phyloP scores from a whole-genome alignment of 176 grass and related monocot genomes.

The Avena atlantica region DNA sequence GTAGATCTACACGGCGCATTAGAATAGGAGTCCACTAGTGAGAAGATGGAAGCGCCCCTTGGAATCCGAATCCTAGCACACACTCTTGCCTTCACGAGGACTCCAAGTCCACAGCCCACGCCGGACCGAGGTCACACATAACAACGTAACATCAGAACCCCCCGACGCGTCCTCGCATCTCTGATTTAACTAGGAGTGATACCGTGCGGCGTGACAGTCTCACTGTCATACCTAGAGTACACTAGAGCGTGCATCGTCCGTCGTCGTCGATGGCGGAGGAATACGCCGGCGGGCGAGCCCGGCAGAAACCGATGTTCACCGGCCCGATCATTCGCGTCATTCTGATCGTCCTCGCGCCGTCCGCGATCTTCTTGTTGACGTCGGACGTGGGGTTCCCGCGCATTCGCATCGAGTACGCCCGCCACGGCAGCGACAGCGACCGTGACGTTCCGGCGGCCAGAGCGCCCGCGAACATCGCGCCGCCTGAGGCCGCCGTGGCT shows the following conservation, averaged over 20 bases:
- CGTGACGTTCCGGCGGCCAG: not conserved
- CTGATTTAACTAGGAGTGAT: not conserved
- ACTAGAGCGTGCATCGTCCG: not conserved
- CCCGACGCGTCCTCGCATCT: not conserved
- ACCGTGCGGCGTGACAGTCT: not conserved
- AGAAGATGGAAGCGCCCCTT: not conserved
- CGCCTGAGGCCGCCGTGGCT: not conserved
- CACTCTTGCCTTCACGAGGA: not conserved
- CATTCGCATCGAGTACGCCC: constrained; percentile 48
- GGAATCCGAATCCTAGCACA: not conserved
- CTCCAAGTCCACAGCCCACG: not conserved
- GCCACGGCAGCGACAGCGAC: not conserved
- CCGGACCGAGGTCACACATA: not conserved
- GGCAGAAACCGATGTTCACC: not conserved
- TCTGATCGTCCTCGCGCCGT: constrained; percentile 39
- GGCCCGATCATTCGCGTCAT: constrained; percentile 17
- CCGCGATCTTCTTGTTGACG: constrained; percentile 41
- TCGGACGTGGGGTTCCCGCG: constrained; percentile 44
- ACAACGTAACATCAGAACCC: not conserved
- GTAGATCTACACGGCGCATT: not conserved
- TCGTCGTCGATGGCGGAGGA: constrained; percentile 21
- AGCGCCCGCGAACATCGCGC: not conserved
- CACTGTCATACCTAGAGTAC: not conserved
- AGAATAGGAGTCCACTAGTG: no score
- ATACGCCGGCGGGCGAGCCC: constrained; percentile 3